phyloP scores from a whole-genome alignment of 2,329 filamentous ascomycete species.

The Zasmidium cellare region DNA sequence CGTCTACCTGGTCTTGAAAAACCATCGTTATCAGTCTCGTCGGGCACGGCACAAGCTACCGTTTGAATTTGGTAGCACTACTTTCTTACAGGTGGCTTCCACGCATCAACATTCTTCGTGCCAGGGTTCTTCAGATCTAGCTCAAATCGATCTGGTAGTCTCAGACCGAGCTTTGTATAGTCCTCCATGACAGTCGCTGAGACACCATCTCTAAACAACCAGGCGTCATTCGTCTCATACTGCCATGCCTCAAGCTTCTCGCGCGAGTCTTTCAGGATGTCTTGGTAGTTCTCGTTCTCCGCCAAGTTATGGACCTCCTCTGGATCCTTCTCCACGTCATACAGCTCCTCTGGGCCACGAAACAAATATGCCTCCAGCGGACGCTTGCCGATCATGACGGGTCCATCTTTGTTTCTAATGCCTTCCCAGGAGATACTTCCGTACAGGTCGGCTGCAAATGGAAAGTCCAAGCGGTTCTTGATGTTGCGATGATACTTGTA shows the following conservation, averaged over 20 bases:
- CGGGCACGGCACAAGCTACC: too few species aligned
- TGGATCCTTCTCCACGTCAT: constrained; percentile 48
- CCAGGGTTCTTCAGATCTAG: constrained; percentile 21
- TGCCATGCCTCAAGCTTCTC: constrained; percentile 37
- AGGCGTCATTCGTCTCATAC: constrained; percentile 34
- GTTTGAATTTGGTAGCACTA: too few species aligned
- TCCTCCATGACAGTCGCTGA: constrained; percentile 14
- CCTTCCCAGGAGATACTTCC: constrained; percentile 47
- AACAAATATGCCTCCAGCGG: constrained; percentile 46
- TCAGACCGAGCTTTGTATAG: constrained; percentile 19
- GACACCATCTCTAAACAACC: constrained; percentile 33
- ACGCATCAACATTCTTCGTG: not conserved
- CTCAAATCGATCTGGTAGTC: constrained; percentile 24
- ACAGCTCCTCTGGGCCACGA: constrained; percentile 48
- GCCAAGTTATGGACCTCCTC: constrained; percentile 49
- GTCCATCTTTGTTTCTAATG: constrained; percentile 39
- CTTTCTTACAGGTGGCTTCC: constrained; percentile 1
- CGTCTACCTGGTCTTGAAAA: too few species aligned
- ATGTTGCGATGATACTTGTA: constrained; percentile 56
- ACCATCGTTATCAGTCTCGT: too few species aligned
- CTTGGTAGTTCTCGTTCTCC: constrained; percentile 31
- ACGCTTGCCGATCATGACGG: constrained; percentile 42
- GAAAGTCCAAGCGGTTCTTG: constrained; percentile 36
- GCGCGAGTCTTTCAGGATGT: constrained; percentile 36
- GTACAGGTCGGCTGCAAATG: constrained; percentile 36